Conservation (phyloP, 139 green algal species). For the Volvox reticuliferus region DNA sequence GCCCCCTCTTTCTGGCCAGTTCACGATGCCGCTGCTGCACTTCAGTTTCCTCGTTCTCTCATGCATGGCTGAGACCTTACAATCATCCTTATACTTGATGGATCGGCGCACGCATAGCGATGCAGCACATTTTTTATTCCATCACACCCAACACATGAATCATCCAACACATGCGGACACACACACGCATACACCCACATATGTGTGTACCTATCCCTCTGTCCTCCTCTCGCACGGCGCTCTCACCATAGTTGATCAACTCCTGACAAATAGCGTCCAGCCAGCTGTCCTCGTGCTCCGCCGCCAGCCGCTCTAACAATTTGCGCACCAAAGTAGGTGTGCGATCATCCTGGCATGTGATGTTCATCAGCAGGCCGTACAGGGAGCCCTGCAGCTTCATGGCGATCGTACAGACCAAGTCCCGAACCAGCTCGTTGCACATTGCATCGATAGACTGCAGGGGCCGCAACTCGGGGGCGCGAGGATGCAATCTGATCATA, state of each 20-base stretch:
- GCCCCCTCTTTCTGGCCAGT: too few relatives aligned
- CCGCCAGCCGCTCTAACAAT: conserved; percentile 50
- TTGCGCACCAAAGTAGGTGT: background rate
- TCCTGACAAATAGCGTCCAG: conserved; percentile 54
- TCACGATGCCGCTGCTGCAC: too few relatives aligned
- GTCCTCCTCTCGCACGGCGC: too few relatives aligned
- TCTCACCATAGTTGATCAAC: conserved; percentile 24
- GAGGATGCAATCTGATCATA: background rate
- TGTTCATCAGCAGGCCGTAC: conserved; percentile 14
- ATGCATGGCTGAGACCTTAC: too few relatives aligned
- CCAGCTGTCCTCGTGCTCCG: conserved; percentile 55
- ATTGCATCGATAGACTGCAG: background rate
- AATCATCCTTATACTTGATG: too few relatives aligned
- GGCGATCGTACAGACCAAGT: conserved; percentile 24
- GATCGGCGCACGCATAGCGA: too few relatives aligned
- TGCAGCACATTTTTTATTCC: too few relatives aligned
- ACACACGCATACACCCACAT: too few relatives aligned
- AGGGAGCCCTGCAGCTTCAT: conserved; percentile 51
- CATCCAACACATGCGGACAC: too few relatives aligned
- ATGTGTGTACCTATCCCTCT: too few relatives aligned
- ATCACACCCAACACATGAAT: too few relatives aligned
- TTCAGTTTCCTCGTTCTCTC: too few relatives aligned
- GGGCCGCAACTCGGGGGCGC: background rate
- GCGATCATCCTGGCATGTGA: background rate
- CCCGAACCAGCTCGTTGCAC: conserved; percentile 31